These are phyloP conservation scores for Gossypium turneri DNA, from an alignment of 345 rosid species.

Conservation along the genomic window DNA sequence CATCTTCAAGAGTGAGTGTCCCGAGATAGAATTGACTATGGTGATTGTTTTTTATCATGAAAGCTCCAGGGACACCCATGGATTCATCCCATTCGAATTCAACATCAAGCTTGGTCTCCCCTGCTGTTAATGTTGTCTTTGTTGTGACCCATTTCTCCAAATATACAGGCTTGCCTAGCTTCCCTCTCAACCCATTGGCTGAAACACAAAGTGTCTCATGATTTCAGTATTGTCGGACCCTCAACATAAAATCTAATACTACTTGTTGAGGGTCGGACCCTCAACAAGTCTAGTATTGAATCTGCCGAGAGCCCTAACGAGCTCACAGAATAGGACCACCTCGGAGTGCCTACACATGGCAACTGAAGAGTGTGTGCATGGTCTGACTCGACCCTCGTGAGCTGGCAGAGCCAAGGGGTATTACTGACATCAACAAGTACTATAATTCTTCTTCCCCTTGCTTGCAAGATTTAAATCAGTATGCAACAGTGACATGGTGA, in stretches of 20 bases:
- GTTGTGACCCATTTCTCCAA: constrained; percentile 47
- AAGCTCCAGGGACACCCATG: constrained; percentile 70
- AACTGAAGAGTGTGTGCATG: no score
- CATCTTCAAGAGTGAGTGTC: constrained; percentile 59
- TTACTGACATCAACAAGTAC: no score
- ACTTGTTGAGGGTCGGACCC: no score
- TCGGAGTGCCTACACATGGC: no score
- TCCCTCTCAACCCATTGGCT: constrained; percentile 40
- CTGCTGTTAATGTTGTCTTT: constrained; percentile 29
- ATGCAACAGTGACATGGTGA: background rate
- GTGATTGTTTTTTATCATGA: constrained; percentile 55
- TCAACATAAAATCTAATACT: no score
- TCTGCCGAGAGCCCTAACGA: no score
- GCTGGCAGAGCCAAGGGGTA: no score
- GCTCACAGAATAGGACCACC: no score
- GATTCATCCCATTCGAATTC: constrained; percentile 58
- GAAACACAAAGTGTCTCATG: background rate
- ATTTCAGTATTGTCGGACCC: no score
- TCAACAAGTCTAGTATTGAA: no score
- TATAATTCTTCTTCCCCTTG: background rate
- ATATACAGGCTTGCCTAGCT: constrained; percentile 53
- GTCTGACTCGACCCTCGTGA: no score
- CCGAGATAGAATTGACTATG: constrained; percentile 62
- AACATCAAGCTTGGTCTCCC: constrained; percentile 46
- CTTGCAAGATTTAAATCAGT: background rate